Conservation (phyloP, 768 basidiomycete genomes). For the Auricularia heimuer region DNA sequence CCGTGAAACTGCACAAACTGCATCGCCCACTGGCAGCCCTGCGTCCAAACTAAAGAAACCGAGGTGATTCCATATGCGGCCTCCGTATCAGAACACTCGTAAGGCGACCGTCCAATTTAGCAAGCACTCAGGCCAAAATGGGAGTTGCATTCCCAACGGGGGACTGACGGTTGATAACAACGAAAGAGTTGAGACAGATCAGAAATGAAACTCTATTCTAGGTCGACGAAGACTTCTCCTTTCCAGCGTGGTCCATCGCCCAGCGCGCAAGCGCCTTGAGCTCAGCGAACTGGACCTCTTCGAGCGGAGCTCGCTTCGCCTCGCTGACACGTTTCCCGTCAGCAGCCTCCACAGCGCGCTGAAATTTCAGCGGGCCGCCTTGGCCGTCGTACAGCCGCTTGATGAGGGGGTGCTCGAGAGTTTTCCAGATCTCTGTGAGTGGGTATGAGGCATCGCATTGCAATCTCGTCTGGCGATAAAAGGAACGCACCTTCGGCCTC, state of each 20-base stretch:
- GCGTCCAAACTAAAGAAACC: too few relatives aligned
- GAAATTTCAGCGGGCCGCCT: not conserved
- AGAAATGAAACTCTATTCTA: not conserved
- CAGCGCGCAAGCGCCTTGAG: not conserved
- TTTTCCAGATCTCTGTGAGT: not conserved
- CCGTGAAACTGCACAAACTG: too few relatives aligned
- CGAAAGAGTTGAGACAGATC: not conserved
- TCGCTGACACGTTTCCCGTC: not conserved
- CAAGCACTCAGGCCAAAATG: too few relatives aligned
- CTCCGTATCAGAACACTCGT: too few relatives aligned
- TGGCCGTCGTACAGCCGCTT: not conserved
- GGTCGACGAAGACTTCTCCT: not conserved
- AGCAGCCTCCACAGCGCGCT: not conserved
- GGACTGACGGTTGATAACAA: too few relatives aligned
- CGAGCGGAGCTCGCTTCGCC: not conserved
- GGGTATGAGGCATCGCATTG: not conserved
- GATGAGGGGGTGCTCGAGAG: not conserved
- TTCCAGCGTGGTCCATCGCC: not conserved
- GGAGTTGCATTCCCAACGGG: too few relatives aligned
- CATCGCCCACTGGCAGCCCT: too few relatives aligned
- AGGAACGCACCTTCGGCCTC: not conserved
- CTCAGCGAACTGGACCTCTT: not conserved
- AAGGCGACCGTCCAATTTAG: too few relatives aligned
- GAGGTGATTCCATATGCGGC: too few relatives aligned
- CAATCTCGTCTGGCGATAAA: not conserved